A percentile compares a stretch with the other conserved stretches of the same genome.
Evolutionary conservation across 805 yeast genomes (phyloP).

Genomic region (Clavispora asparagi): DNA sequence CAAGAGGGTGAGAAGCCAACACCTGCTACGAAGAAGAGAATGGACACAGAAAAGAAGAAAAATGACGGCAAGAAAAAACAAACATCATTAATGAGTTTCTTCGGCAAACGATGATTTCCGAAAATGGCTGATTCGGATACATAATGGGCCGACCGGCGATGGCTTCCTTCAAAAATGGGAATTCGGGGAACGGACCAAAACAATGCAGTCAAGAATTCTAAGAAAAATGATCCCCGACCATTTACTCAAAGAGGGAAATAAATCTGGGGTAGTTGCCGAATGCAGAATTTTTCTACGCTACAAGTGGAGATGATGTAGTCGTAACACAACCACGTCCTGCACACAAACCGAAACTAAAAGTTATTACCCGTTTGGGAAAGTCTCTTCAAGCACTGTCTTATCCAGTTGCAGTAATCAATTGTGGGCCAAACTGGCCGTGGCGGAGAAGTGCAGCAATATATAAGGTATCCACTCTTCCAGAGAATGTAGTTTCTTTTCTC

Average conservation of each 20-base stretch:
- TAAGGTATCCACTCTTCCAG: not conserved
- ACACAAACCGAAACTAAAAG: not conserved
- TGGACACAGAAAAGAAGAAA: constrained; percentile 2
- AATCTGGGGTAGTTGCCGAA: not conserved
- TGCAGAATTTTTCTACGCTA: not conserved
- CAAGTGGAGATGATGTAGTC: not conserved
- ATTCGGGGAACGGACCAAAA: not conserved
- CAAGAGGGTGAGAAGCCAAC: not conserved
- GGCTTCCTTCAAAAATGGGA: not conserved
- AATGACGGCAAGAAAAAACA: constrained; percentile 31
- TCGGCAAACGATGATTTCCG: constrained; percentile 29
- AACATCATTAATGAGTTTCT: constrained; percentile 44
- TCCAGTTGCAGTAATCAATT: constrained; percentile 3
- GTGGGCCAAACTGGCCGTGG: no score
- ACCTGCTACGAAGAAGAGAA: not conserved
- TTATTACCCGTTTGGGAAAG: constrained; percentile 4
- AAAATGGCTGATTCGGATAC: not conserved
- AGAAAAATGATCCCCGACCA: not conserved
- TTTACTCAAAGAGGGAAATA: not conserved
- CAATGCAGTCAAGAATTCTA: not conserved
- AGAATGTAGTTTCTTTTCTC: not conserved
- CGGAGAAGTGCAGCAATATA: not conserved
- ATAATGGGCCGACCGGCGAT: not conserved
- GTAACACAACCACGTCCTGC: not conserved
- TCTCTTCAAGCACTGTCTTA: not conserved